Base-by-base conservation (phyloP, 2,329 filamentous ascomycete genomes). In the Claviceps pazoutovae region DNA sequence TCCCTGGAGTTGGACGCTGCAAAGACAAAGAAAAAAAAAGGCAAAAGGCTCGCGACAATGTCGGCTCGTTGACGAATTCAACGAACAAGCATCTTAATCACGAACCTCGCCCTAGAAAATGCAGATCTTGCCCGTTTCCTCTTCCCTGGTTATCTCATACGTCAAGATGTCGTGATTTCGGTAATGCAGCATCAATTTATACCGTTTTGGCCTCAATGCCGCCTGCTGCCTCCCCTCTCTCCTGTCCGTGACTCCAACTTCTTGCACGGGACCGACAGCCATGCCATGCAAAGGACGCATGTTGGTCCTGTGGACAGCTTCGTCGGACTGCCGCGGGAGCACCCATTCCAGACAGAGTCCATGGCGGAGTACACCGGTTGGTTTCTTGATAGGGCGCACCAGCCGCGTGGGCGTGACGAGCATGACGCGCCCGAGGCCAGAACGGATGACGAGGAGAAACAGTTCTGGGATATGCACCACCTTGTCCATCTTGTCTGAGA, bases 151-250 rank as follows among this genome's bases (percentile, higher is more conserved):
- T 51, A 88, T 65, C 63, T 87, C 82, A 67, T 88, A 90, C 53
- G 76, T 82, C 56, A 88, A 61, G 30, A 90, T 75, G 2, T 78
- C 76, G 59, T 86, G 80, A 64, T 88, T 80, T 53, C 75, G 74
- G 62, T 84, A 90, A 62, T 86, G 81, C 64, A 90, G 66, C 62
- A 91, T 76, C 53, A 91, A 57, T 53, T 84, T 71, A 74, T 83
- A 89, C 53, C 78, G 72, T 56, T 71, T 70, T 54, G 70, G 64
- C 37, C 61, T 56, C 8, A 59, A 55, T 7, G 59, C 54, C 51
- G 59, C 55, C 42, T 55, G 49, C 51, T 51, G 47, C 34, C 57
- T 55, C n/a, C 52, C 55, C 37, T 6, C 17, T 37, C n/a, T 7
- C n/a, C 30, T 59, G 38, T 45, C 45, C 51, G 36, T n/a, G 26